Evolutionary conservation across 2,329 filamentous ascomycete genomes (phyloP).

Genomic region (Trichoderma koningii): DNA sequence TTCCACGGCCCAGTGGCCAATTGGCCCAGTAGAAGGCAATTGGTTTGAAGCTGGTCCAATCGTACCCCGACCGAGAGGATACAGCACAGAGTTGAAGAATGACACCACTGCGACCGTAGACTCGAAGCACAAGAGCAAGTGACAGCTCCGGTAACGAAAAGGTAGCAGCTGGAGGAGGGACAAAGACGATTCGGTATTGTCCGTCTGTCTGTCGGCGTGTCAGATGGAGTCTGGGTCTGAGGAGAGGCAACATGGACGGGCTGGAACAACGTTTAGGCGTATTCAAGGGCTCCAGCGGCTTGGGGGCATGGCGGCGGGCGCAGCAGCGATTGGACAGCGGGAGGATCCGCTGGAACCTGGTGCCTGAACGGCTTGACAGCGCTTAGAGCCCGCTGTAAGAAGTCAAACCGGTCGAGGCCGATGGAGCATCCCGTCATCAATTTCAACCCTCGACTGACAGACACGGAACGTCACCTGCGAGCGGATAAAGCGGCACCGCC

Average conservation of each 20-base stretch:
- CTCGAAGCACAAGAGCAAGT: neutral
- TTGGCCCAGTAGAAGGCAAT: neutral
- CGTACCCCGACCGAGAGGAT: neutral
- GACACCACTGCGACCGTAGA: neutral
- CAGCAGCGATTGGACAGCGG: constrained; percentile 17
- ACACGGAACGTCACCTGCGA: no score
- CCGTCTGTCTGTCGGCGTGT: neutral
- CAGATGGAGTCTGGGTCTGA: neutral
- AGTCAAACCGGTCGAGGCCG: neutral
- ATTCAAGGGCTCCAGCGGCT: neutral
- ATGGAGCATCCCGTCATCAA: no score
- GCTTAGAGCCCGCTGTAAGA: neutral
- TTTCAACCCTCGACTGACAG: no score
- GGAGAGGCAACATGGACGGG: neutral
- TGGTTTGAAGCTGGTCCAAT: neutral
- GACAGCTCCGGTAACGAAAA: constrained; percentile 11
- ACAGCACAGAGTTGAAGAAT: neutral
- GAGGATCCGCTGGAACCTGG: neutral
- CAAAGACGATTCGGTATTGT: neutral
- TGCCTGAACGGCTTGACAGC: neutral
- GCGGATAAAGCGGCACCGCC: no score
- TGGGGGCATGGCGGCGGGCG: constrained; percentile 17
- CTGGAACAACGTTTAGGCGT: constrained; percentile 19
- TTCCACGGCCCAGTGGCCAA: neutral
- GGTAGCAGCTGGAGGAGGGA: neutral